Base-by-base conservation (phyloP, 73 alveolate species). In the Urostyla sp. region DNA sequence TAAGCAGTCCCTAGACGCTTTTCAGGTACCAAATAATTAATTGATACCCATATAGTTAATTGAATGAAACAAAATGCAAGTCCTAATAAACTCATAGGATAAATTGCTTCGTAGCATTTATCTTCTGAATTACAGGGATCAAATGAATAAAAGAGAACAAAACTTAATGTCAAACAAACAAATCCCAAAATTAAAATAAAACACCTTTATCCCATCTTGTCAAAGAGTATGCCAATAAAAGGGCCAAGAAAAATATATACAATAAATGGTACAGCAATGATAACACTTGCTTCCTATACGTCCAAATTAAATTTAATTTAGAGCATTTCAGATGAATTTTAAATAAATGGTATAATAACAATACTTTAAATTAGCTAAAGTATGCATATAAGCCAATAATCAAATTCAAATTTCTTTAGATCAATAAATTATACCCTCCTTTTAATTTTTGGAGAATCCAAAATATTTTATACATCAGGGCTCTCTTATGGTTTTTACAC, bases 1-100 rank as follows among this genome's bases (percentile, higher is more conserved):
- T 21, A 40, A 44, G 80, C 80, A 38, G 80, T 66, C 8, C 80
- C 80, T 16, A 66, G 44, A 66, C 44, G 44, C 45, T 66, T 66
- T 26, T 66, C 80, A 13, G 36, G 36, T 5, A 66, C 80, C 24
- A 66, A 21, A 43, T 66, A 66, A 44, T 66, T 66, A 13, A 66
- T 61, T 31, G 37, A 13, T 7, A 61, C 63, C 49, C 44, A 66
- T 34, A 66, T n/a, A 8, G 80, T 40, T 5, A 66, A 8, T 6
- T 24, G 23, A 4, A 66, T 66, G 11, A 66, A 40, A 7, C 50
- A 40, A 66, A 46, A 40, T 2, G 46, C 59, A 49, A 66, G 34
- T n/a, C 80, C 61, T n/a, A 66, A 40, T 26, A 66, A 44, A 13
- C 59, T 66, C 63, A 66, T 66, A 3, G 80, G 80, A 24, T 40